Base-by-base conservation (phyloP, 1,284 basidiomycete species). In the Irpex rosettiformis region DNA sequence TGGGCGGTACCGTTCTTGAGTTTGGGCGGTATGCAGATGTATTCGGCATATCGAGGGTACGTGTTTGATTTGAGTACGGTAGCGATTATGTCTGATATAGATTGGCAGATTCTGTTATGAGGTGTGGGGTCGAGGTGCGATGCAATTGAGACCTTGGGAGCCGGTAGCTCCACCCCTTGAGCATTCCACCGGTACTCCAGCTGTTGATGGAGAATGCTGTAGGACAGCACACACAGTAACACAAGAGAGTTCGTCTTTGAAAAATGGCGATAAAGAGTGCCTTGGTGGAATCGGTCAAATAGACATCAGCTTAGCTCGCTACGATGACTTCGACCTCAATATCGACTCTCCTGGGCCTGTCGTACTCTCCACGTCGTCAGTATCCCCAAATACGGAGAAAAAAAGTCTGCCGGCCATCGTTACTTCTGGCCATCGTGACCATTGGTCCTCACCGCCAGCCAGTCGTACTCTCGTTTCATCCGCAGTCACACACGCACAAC, bases 1-100 rank as follows among this genome's bases (percentile, higher is more conserved):
- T 64, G 75, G 30, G 64, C 70, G 1, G 65, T 74, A 24, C 66
- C 69, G 2, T 70, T 73, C 52, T 65, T 69, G 30, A 61, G 60
- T n/a, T 43, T 75, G 73, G 57, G 75, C 10, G 61, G 66, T 8
- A 72, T 71, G 66, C 70, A 72, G 62, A 61, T 71, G 52, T 77
- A 76, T 60, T 69, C 71, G 18, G 74, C 69, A 3, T 75, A 67
- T 64, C 65, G 74, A 62, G 76, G 75, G 74, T 64, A n/a, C 2
- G 13, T 28, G 24, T 21, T 42, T 4, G 18, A 18, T n/a, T 45
- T 21, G 56, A 52, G 51, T 37, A 10, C 18, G 42, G 52, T 37
- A 37, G 51, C 37, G 13, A 16, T 55, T 27, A 18, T n/a, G 33
- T 45, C 45, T 22, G n/a, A n/a, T n/a, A n/a, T n/a, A n/a, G n/a